These are phyloP conservation scores for Leavenworthia alabamica DNA, from an alignment of 345 rosid genomes.

Conservation along the genomic window DNA sequence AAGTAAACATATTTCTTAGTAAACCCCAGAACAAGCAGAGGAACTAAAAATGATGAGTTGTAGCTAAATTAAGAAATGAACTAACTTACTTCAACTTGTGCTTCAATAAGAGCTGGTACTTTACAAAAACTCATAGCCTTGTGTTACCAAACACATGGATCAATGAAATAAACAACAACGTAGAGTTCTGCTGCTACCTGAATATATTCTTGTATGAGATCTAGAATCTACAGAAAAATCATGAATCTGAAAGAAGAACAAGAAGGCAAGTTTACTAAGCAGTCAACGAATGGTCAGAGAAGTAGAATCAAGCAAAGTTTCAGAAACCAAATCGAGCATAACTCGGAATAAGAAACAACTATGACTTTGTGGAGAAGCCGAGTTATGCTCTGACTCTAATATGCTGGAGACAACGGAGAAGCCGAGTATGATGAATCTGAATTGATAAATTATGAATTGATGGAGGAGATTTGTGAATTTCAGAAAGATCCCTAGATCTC, in stretches of 20 bases:
- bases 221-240: no score
- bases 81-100: slow-evolving; percentile 33
- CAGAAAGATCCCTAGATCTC: slow-evolving; percentile 24
- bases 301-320: slow-evolving; percentile 14
- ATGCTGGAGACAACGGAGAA: background rate
- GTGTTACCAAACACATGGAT: slow-evolving; percentile 31
- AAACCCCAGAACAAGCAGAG: background rate
- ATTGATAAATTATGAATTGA: background rate
- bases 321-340: slow-evolving; percentile 21
- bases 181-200: slow-evolving; percentile 14
- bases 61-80: background rate
- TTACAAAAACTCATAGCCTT: slow-evolving; percentile 25
- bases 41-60: no score
- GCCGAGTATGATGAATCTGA: background rate
- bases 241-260: background rate
- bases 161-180: background rate
- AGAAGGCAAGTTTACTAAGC: slow-evolving; percentile 14
- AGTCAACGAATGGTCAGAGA: slow-evolving; percentile 26
- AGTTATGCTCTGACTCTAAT: slow-evolving; percentile 6
- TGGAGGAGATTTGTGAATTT: slow-evolving; percentile 12
- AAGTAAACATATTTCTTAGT: slow-evolving; percentile 1
- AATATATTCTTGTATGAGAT: slow-evolving; percentile 3
- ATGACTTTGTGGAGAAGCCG: no score
- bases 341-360: background rate
- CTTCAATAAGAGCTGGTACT: slow-evolving; percentile 26